Evolutionary conservation across 176 grass and related monocot species (phyloP), one percentile per base, ranked within the genome.

Genomic region (Thalia dealbata): DNA sequence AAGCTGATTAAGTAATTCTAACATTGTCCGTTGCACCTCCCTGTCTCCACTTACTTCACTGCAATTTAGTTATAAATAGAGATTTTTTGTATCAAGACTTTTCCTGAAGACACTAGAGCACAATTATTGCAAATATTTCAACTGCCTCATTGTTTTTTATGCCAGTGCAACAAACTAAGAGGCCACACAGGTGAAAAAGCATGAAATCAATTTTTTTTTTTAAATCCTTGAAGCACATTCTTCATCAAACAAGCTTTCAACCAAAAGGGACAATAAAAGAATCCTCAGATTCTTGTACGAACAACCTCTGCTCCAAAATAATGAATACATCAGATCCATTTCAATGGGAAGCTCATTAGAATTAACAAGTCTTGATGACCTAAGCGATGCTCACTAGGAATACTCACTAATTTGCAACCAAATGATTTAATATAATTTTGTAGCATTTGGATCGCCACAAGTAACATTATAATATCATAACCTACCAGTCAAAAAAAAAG

Each of bases 21-120:
- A 69, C 89, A 91, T 91, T 58, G 89, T 91, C 45, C 89, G 75
- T 72, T 91, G 89, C 71, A 91, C 89, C 80, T 91, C 89, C 65
- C 89, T 91, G 62, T 91, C 89, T 32, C 89, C 89, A 11, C 85
- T 91, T 50, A 83, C 82, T 88, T 91, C 89, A 85, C 89, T 91
- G 82, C 41, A 78, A 26, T 38, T 65, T 69, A 9, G 26, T 28
- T 24, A n/a, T 15, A 44, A 24, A 70, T 26, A 27, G 50, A 52
- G 24, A 44, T 12, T 23, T 59, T 59, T 11, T 28, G 27, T 10
- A 24, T 28, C 9, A 21, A 45, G 73, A 27, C 29, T 0, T 46
- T 1, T 29, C 21, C 26, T 56, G 66, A 59, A 44, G 24, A 43
- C 10, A 15, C 19, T 68, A 8, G 6, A 10, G 19, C 15, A 12